Base-by-base conservation (phyloP, 140 eudicot genomes). In the Bidens hawaiensis region DNA sequence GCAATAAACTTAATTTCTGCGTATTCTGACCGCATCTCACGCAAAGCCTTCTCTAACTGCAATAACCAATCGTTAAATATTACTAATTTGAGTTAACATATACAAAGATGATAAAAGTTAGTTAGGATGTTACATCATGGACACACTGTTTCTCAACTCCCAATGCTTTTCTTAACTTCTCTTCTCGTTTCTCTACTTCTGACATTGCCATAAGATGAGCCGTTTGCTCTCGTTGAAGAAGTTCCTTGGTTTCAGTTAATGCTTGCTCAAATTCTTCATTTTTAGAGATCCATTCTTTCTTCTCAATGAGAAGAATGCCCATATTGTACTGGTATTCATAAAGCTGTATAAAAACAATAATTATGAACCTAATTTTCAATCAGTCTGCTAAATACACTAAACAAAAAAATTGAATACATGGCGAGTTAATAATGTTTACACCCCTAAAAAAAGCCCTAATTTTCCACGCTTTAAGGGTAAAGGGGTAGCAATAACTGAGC, bases 281-380 rank as follows among this genome's bases (percentile, higher is more conserved):
- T 67, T 83, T 87, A 4, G 81, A 69, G 60, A 50, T 46, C 90
- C 81, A 88, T 48, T 88, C 95, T 64, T 81, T 93, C 72, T 88
- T 93, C 81, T 93, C 99, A 53, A 88, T 81, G 78, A 93, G 74
- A 19, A 93, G 94, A 64, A 93, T 86, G 24, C 99, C 99, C 99
- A 93, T 85, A 74, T 88, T 81, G 67, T 88, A 85, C 71, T 93
- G 99, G 74, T 93, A 93, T 22, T 93, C 99, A 73, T 82, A 88
- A 25, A 93, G 94, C 99, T 93, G 95, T 60, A 62, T 30, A 53
- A 70, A n/a, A n/a, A n/a, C n/a, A n/a, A 75, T 38, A 40, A 60
- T 42, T 43, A 75, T 49, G 23, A 66, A 18, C 9, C 48, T 25
- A 8, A 58, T 30, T 45, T 36, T 17, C 62, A 48, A 22, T 16